Conservation (phyloP, 2,329 filamentous ascomycete species). For the Claviceps arundinis region DNA sequence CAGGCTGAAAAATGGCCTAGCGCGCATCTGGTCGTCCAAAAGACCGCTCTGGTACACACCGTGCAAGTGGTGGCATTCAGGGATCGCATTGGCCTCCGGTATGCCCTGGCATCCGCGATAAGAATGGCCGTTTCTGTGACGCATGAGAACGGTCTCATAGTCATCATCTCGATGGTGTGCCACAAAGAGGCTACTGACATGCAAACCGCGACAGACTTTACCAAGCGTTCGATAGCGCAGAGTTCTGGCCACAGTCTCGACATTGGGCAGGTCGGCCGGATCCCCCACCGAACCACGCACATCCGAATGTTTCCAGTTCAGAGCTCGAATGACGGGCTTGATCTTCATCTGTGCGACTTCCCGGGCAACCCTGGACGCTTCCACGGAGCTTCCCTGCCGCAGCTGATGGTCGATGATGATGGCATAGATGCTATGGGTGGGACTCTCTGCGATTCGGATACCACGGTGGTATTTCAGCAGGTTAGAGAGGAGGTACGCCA, state of each 20-base stretch:
- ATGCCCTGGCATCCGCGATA: conserved; percentile 65
- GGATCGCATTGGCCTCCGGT: conserved; percentile 51
- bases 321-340: conserved; percentile 12
- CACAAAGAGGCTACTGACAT: conserved; percentile 52
- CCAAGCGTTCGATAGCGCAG: conserved; percentile 64
- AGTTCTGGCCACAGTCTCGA: conserved; percentile 65
- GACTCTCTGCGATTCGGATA: conserved; percentile 32
- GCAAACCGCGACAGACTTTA: conserved; percentile 35
- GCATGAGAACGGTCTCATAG: conserved; percentile 77
- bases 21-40: conserved; percentile 29
- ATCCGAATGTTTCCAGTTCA: conserved; percentile 33
- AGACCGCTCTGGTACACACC: conserved; percentile 56
- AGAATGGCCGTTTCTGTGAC: conserved; percentile 53
- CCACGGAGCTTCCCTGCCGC: conserved; percentile 35
- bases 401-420: conserved; percentile 46
- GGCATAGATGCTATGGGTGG: conserved; percentile 26
- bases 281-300: conserved; percentile 15
- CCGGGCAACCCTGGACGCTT: conserved; percentile 34
- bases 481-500: conserved; percentile 59
- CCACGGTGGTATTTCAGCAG: conserved; percentile 21
- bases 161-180: conserved; percentile 88
- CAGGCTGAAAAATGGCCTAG: conserved; percentile 25
- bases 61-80: conserved; percentile 67
- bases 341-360: conserved; percentile 26
- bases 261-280: conserved; percentile 36